Evolutionary conservation across 805 yeast species (phyloP), one percentile per base, ranked within the genome.

Genomic region (Ogataea salicorniae): DNA sequence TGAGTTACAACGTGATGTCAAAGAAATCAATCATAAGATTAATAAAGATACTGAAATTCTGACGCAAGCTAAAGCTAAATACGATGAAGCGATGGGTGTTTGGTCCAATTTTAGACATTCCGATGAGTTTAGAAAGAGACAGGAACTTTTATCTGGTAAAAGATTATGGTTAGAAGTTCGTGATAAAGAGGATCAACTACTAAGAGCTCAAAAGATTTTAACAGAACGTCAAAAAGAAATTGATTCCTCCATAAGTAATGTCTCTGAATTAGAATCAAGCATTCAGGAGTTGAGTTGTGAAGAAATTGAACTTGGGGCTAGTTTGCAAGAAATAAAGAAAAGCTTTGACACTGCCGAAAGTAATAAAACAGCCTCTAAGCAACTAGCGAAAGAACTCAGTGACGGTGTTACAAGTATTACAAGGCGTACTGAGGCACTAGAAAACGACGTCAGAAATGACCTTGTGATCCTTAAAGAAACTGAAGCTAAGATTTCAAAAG

Each of bases 91-190:
- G 1, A 64, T 66, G 52, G 66, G 63, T 35, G 54, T 73, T 7
- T 70, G 73, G 49, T 58, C 63, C 14, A 69, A 68, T 40, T 65
- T 75, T 43, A 60, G 64, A 47, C 70, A 71, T 37, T 70, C 77
- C 0, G 72, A 72, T 45, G 65, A 70, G 51, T 62, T 72, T 46
- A 61, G 70, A 49, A 60, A 70, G 42, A 59, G 63, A 53, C 69
- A 73, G 57, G 62, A 68, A 38, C 42, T 68, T 36, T 50, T 74
- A 3, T 71, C 74, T 40, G 83, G 80, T 14, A 78, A 76, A 53
- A 66, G 71, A 26, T 55, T 72, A 20, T 79, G 82, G 81, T 59
- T 76, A 42, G 75, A 75, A 47, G 70, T 67, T 31, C 57, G 51
- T 4, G 57, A 54, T 9, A 56, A 58, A 16, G 63, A 66, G 45